Conservation (phyloP, 2,329 filamentous ascomycete genomes). For the Bipolaris sorokiniana region DNA sequence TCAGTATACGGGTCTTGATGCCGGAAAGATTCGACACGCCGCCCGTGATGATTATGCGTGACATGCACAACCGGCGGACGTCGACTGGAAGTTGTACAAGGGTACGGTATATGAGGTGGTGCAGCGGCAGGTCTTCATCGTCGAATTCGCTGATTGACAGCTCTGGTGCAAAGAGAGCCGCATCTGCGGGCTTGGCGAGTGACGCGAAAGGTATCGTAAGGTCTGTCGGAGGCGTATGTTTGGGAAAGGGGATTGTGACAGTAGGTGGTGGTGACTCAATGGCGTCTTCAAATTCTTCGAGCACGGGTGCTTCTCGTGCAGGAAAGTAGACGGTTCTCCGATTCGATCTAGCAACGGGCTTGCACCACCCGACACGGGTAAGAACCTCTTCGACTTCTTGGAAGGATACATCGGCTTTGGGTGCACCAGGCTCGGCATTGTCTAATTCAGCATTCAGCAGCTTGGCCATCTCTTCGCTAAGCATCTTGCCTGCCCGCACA, state of each 20-base stretch:
- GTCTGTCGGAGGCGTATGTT: constrained; percentile 53
- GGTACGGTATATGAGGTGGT: constrained; percentile 75
- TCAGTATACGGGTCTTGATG: constrained; percentile 75
- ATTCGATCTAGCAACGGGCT: constrained; percentile 37
- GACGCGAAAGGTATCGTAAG: constrained; percentile 71
- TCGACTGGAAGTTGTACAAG: constrained; percentile 81
- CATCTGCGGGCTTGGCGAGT: constrained; percentile 77
- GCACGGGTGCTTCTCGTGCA: constrained; percentile 44
- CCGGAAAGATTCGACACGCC: constrained; percentile 81
- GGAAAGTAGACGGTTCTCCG: constrained; percentile 43
- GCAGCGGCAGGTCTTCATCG: constrained; percentile 83
- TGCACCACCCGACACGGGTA: constrained; percentile 79
- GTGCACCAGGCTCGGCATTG: constrained; percentile 32
- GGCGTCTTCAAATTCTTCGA: constrained; percentile 54
- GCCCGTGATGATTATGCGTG: constrained; percentile 84
- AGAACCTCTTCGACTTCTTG: constrained; percentile 82
- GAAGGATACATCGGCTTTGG: constrained; percentile 57
- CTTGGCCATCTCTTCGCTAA: constrained; percentile 73
- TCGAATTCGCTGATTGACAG: constrained; percentile 68
- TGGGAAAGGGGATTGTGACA: constrained; percentile 43
- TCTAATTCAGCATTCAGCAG: constrained; percentile 60
- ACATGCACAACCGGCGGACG: constrained; percentile 83
- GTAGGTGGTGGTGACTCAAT: constrained; percentile 42
- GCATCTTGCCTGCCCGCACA: constrained; percentile 73
- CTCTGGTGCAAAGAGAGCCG: constrained; percentile 70